Base-by-base conservation (phyloP, 2,329 filamentous ascomycete species). In the Penicillium sclerotigenum region DNA sequence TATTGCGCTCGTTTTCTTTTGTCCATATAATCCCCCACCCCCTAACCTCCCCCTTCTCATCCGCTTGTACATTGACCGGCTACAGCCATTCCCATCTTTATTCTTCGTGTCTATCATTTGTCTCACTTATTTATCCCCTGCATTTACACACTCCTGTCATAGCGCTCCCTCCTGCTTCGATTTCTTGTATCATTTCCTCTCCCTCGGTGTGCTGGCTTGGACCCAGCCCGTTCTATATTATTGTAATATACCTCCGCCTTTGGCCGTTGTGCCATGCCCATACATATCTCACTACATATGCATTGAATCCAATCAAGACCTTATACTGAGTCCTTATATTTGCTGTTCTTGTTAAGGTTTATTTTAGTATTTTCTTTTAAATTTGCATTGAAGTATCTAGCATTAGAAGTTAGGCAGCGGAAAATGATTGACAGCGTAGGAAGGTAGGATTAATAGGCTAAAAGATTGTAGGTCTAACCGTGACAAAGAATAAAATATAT, bases 181-280 rank as follows among this genome's bases (percentile, higher is more conserved):
- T 41, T 56, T 61, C 59, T 58, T 47, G 58, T 73, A 54, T 54
- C 45, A 62, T 59, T 61, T 61, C 57, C 60, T 52, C 61, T 48
- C 46, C 51, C 40, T 59, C 47, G 59, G 62, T 9, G 6, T 49
- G 26, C 66, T 66, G 62, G 62, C 62, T 58, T 63, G 63, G 51
- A 54, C 59, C 59, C 63, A 56, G 61, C 65, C 47, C 47, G 52
- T 58, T 60, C 52, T 62, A 59, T 60, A 58, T 56, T 59, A 28
- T 66, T 72, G 70, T 73, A 73, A 71, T 72, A 70, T 72, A 72
- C 60, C 58, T 38, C 48, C 42, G 58, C 46, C 55, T 54, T 57
- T 47, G 62, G 62, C 52, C 16, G 52, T 51, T 45, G 49, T 34
- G 59, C 55, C 60, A 57, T 58, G 52, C 56, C 58, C 56, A 67